These are phyloP conservation scores for Clonostachys rhizophaga DNA, from an alignment of 2,329 filamentous ascomycete species.

Conservation along the genomic window DNA sequence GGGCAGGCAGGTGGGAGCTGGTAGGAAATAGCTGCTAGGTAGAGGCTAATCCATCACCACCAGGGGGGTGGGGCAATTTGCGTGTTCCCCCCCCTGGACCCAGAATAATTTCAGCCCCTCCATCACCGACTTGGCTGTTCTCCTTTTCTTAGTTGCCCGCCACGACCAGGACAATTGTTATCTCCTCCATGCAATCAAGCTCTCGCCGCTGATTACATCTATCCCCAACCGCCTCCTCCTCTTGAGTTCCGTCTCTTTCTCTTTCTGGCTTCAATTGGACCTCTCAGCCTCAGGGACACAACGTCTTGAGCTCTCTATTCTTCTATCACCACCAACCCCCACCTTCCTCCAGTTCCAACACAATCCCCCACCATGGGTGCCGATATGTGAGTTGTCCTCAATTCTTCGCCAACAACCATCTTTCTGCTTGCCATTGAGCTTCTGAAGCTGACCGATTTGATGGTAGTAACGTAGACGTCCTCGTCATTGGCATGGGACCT, in stretches of 20 bases:
- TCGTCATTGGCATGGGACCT: conserved; percentile 96
- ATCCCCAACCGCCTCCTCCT: not conserved
- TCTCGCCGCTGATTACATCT: not conserved
- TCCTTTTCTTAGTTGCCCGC: conserved; percentile 16
- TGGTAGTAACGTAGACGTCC: conserved; percentile 82
- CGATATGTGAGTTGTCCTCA: conserved; percentile 26
- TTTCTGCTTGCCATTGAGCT: not conserved
- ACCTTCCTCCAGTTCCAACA: not conserved
- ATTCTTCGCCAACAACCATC: conserved; percentile 1
- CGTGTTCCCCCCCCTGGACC: conserved; percentile 13
- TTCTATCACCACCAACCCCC: not conserved
- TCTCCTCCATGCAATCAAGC: not conserved
- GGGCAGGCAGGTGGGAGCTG: too few relatives aligned
- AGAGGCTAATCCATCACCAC: too few relatives aligned
- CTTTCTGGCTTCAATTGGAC: not conserved
- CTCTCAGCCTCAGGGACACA: not conserved
- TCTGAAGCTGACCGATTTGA: not conserved
- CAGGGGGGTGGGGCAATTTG: too few relatives aligned
- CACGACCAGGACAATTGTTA: conserved; percentile 11
- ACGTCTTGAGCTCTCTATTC: not conserved
- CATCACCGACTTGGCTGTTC: conserved; percentile 5
- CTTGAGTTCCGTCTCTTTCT: not conserved
- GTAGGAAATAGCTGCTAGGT: too few relatives aligned
- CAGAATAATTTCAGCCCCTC: conserved; percentile 35
- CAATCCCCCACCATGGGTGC: conserved; percentile 29